Evolutionary conservation across 2,329 filamentous ascomycete genomes (phyloP), one percentile per base, ranked within the genome.

Genomic region (Alternaria metachromatica): DNA sequence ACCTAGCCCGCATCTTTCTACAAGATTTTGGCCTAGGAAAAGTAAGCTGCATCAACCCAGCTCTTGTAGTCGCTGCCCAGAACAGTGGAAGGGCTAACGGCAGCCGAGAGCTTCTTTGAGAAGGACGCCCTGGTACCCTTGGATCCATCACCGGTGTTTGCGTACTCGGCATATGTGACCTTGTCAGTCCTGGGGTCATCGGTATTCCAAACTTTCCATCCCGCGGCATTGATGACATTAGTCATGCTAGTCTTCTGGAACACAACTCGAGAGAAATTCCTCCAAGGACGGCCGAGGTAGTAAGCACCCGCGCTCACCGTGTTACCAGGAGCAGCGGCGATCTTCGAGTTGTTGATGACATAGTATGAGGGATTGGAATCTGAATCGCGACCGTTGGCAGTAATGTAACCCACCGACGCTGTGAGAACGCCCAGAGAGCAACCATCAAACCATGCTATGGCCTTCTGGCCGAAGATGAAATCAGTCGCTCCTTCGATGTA

Each of bases 401-500:
- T 80, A 61, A 79, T 73, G 70, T 80, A 85, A 15, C 85, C 85
- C 1, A 69, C 4, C 0, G 67, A 75, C 3, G 78, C 78, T 18
- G 77, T 72, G 10, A 84, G 76, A 54, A 85, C 83, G 45, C 82
- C 77, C 65, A 88, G 84, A 48, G 83, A 81, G 62, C 81, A 81
- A 13, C 78, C 69, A 58, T 87, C 83, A 72, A 84, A 86, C 87
- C 85, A 89, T 50, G 83, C 80, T 56, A 78, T 74, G 33, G 84
- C 82, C 58, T 82, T 69, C 76, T 87, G 82, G 56, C 88, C 84
- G 72, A 89, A 90, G 67, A 88, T 86, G 72, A 88, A 88, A 69
- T 89, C 88, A 46, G 86, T 85, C 3, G 86, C 85, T 26, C 87
- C 87, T 50, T 86, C 82, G 64, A 89, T 88, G 62, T 86, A 84